Conservation (phyloP, 1,284 basidiomycete genomes). For the Coriolopsis trogii region DNA sequence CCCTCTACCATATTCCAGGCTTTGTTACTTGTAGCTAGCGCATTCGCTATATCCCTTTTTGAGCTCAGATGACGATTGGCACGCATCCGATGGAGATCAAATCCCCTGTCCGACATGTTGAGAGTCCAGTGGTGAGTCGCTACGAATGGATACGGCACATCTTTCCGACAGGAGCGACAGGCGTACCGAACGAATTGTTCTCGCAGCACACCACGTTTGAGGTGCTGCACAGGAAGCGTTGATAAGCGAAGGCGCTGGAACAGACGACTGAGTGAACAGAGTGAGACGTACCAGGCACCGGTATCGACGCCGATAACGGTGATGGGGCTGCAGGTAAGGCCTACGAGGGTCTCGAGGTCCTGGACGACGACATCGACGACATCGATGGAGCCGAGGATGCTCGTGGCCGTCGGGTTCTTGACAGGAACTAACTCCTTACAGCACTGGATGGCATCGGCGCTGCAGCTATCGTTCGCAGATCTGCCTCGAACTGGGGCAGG, state of each 20-base stretch:
- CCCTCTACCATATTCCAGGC: too few relatives aligned
- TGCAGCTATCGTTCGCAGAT: conserved; percentile 10
- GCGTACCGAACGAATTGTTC: conserved; percentile 8
- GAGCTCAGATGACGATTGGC: not conserved
- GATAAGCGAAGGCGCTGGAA: not conserved
- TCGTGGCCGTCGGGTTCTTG: conserved; percentile 4
- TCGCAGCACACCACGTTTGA: conserved; percentile 12
- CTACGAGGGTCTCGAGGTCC: conserved; percentile 25
- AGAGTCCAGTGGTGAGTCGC: not conserved
- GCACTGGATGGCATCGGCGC: conserved; percentile 30
- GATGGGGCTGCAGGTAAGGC: conserved; percentile 32
- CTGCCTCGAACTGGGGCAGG: not conserved
- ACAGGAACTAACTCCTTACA: conserved; percentile 24
- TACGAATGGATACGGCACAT: not conserved
- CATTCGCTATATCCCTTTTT: too few relatives aligned
- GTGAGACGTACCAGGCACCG: conserved; percentile 6
- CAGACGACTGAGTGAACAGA: not conserved
- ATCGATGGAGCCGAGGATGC: conserved; percentile 24
- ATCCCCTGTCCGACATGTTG: not conserved
- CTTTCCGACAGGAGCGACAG: not conserved
- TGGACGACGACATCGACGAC: conserved; percentile 28
- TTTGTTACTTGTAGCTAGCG: too few relatives aligned
- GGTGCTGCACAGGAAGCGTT: not conserved
- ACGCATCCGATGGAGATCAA: conserved; percentile 5
- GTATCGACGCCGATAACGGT: conserved; percentile 24